phyloP scores from a whole-genome alignment of 192 early-diverging fungal genomes.

The Mortierella hygrophila region DNA sequence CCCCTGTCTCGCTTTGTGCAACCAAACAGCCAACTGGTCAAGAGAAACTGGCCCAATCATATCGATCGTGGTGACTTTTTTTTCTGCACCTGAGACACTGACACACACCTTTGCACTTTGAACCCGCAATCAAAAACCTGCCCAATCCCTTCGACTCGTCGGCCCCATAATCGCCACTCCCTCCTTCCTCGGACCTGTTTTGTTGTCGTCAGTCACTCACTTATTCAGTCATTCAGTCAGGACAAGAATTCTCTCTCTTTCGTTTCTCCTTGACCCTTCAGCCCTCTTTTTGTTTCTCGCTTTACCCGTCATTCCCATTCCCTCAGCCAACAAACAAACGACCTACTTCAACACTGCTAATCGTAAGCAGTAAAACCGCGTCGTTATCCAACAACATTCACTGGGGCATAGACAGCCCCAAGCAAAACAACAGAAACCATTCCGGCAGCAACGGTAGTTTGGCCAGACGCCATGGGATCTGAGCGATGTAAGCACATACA shows the following conservation, averaged over 20 bases:
- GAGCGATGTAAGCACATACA: neutral
- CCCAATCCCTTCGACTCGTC: neutral
- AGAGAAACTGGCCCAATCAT: neutral
- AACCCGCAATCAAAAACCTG: neutral
- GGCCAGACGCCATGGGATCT: neutral
- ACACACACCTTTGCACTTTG: neutral
- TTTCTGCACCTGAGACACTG: neutral
- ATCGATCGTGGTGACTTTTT: neutral
- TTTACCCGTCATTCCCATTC: neutral
- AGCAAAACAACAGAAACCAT: neutral
- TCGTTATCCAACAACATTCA: neutral
- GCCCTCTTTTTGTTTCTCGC: neutral
- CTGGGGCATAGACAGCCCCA: neutral
- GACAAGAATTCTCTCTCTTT: neutral
- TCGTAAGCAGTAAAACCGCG: too few species aligned
- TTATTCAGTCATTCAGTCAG: too few species aligned
- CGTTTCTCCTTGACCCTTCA: neutral
- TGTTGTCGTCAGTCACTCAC: too few species aligned
- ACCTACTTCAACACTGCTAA: too few species aligned
- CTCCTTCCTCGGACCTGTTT: neutral
- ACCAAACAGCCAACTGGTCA: neutral
- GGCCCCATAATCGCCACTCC: neutral
- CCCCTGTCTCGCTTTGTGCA: too few species aligned
- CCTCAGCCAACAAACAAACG: too few species aligned
- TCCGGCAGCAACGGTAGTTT: neutral